Percentiles rank a stretch among this genome's conserved stretches.
Evolutionary conservation across 768 basidiomycete species (phyloP).

Genomic region (Rhodotorula paludigena): DNA sequence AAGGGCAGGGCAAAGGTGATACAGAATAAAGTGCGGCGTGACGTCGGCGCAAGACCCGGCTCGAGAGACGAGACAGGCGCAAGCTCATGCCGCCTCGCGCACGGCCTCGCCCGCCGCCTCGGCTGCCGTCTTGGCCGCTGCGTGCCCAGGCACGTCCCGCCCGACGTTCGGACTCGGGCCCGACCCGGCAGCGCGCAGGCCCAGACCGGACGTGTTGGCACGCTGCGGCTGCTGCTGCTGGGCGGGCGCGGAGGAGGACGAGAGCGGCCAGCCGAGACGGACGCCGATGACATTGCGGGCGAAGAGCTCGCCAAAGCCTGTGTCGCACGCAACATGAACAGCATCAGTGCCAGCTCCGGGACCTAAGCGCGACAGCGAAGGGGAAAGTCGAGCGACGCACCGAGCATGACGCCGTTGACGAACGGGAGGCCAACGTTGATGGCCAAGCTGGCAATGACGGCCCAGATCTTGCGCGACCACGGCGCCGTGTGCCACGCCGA

Average conservation of each 20-base stretch:
- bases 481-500: conserved; percentile 34
- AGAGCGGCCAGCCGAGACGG: conserved; percentile 43
- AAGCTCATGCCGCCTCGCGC: conserved; percentile 1
- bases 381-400: conserved; percentile 45
- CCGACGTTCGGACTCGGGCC: conserved; percentile 12
- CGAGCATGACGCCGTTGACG: conserved; percentile 90
- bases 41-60: background rate
- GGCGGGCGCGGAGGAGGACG: background rate
- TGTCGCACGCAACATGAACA: background rate
- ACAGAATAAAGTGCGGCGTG: background rate
- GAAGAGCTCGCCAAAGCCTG: conserved; percentile 80
- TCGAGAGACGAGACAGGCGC: background rate
- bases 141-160: conserved; percentile 31
- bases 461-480: conserved; percentile 32
- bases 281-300: conserved; percentile 50
- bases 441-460: conserved; percentile 48
- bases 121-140: conserved; percentile 37
- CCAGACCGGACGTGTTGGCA: conserved; percentile 34
- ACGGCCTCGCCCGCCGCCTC: conserved; percentile 32
- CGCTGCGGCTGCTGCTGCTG: background rate
- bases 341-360: background rate
- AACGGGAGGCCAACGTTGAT: conserved; percentile 84
- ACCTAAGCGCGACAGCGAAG: background rate
- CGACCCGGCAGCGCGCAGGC: conserved; percentile 31
- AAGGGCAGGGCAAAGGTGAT: background rate